Base-by-base conservation (phyloP, 2,329 filamentous ascomycete species). In the Diaporthe vaccinii region DNA sequence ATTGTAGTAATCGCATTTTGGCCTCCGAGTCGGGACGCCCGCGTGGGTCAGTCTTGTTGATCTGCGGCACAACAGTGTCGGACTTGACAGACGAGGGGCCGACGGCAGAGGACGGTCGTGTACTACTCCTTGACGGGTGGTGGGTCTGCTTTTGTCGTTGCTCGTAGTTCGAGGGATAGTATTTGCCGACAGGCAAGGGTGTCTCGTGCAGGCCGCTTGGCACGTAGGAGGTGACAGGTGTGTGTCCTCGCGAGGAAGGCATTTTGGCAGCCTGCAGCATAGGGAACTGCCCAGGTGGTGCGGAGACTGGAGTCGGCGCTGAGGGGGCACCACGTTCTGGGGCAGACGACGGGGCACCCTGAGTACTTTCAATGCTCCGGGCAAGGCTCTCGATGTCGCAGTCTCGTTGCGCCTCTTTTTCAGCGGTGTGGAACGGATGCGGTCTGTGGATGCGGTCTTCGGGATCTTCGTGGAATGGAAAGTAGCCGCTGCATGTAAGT, bases 131-230 rank as follows among this genome's bases (percentile, higher is more conserved):
- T 10, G 77, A 77, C 28, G 76, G 77, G 68, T 57, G 70, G 34
- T 34, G 79, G 77, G 7, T 79, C 77, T 69, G 73, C 71, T 74
- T 75, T 77, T 74, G 61, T 59, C 74, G 79, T 51, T 76, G 61
- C 78, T 91, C 89, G 78, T 91, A 92, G 81, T 92, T 92, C 36
- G 89, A 88, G 0, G 91, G 91, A 75, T 92, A 91, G 78, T 92
- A 92, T 82, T 92, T 92, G 34, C 91, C 91, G 82, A 91, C 84
- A 0, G 90, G 89, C 44, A 91, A 82, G 5, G 85, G 82, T 49
- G 82, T 85, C 51, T 86, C 86, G 68, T 87, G 85, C 51, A 87
- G 83, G 12, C 58, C 88, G 36, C 85, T 86, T 9, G 89, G 87
- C 44, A 88, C 83, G 76, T 89, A 90, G 1, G 88, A 89, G 12